A percentile compares a stretch with the other conserved stretches of the same genome.
Evolutionary conservation across 495 filamentous ascomycete genomes (phyloP).

Genomic region (Pseudomonodictys pantanalensis): DNA sequence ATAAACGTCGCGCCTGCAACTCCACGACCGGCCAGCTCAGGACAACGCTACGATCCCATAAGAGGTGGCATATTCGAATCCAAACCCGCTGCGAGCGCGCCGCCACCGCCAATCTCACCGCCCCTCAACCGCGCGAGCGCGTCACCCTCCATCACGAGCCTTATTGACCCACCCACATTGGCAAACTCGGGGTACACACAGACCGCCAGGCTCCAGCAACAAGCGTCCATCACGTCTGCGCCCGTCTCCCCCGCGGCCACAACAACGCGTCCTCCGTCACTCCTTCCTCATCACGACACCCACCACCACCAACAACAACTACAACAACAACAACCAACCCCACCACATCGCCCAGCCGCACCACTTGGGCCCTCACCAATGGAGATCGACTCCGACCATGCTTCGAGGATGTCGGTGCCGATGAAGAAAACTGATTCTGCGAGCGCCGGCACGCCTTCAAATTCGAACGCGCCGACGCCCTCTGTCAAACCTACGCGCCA

Average conservation of each 20-base stretch:
- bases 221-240: slow-evolving; percentile 33
- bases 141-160: slow-evolving; percentile 83
- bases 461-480: slow-evolving; percentile 52
- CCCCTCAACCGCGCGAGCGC: slow-evolving; percentile 67
- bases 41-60: slow-evolving; percentile 85
- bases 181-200: slow-evolving; percentile 33
- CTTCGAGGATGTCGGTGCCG: slow-evolving; percentile 13
- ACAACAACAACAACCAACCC: background rate
- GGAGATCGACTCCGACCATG: slow-evolving; percentile 35
- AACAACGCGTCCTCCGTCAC: slow-evolving; percentile 9
- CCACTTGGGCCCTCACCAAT: slow-evolving; percentile 21
- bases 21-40: slow-evolving; percentile 56
- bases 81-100: slow-evolving; percentile 51
- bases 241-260: slow-evolving; percentile 33
- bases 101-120: slow-evolving; percentile 53
- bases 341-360: background rate
- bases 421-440: slow-evolving; percentile 42
- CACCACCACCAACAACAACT: slow-evolving; percentile 2
- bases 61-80: slow-evolving; percentile 67
- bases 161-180: slow-evolving; percentile 71
- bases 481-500: slow-evolving; percentile 57
- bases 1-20: slow-evolving; percentile 39
- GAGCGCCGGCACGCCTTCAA: slow-evolving; percentile 53
- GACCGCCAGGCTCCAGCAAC: slow-evolving; percentile 27
- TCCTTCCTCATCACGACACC: slow-evolving; percentile 17